Conservation (phyloP, 2,329 filamentous ascomycete genomes). For the Fusarium oxysporum region DNA sequence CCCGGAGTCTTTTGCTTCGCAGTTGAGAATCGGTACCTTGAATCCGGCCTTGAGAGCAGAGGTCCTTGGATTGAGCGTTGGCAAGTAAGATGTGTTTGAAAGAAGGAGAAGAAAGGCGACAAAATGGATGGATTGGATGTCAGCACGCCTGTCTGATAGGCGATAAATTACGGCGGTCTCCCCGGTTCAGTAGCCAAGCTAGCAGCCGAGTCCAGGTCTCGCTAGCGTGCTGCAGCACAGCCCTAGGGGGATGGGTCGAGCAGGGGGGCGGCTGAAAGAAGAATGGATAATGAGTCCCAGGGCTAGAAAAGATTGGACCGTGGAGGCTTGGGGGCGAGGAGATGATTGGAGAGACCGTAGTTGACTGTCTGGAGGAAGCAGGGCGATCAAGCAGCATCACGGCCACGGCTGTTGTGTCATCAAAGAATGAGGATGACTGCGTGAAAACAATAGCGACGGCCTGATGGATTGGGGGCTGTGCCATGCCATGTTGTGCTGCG, state of each 20-base stretch:
- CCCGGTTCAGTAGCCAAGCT: constrained; percentile 22
- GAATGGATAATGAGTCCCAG: constrained; percentile 13
- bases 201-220: constrained; percentile 31
- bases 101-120: constrained; percentile 24
- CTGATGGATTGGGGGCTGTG: constrained; percentile 25
- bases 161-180: constrained; percentile 25
- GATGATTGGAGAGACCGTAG: constrained; percentile 27
- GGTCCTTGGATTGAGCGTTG: not conserved
- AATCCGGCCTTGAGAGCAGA: not conserved
- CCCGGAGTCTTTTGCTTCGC: not conserved
- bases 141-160: constrained; percentile 43
- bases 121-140: constrained; percentile 35
- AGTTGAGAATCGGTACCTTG: not conserved
- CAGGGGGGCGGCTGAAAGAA: constrained; percentile 12
- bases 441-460: constrained; percentile 1
- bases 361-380: not conserved
- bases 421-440: constrained; percentile 20
- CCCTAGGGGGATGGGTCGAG: constrained; percentile 33
- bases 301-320: constrained; percentile 23
- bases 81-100: constrained; percentile 1
- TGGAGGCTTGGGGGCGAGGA: constrained; percentile 16
- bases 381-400: constrained; percentile 3
- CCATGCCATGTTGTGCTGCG: not conserved
- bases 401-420: not conserved
- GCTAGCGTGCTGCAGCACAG: constrained; percentile 39